These are phyloP conservation scores for Lentinus brumalis DNA, from an alignment of 768 basidiomycete species.

Conservation along the genomic window DNA sequence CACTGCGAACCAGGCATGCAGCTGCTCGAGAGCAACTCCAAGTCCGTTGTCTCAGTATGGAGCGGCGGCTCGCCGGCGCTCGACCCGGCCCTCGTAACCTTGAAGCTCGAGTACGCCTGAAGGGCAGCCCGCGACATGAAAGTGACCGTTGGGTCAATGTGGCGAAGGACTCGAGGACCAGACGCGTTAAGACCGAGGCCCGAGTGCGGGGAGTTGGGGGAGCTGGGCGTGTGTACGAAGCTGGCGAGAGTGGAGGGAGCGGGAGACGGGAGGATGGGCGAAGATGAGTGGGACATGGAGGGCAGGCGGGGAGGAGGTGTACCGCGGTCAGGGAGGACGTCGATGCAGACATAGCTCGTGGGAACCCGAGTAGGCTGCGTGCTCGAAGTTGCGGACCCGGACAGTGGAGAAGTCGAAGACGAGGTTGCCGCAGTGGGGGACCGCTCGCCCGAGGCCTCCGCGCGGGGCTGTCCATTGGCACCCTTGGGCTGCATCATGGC, in stretches of 20 bases:
- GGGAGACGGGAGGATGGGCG: conserved; percentile 12
- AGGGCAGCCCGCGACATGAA: conserved; percentile 56
- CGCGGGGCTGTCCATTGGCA: conserved; percentile 1
- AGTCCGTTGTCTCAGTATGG: conserved; percentile 50
- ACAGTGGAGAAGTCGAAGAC: conserved; percentile 11
- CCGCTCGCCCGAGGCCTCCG: conserved; percentile 13
- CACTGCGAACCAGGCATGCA: conserved; percentile 22
- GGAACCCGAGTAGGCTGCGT: conserved; percentile 11
- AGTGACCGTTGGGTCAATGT: conserved; percentile 71
- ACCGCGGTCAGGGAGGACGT: conserved; percentile 21
- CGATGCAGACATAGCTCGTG: conserved; percentile 18
- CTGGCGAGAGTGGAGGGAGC: conserved; percentile 25
- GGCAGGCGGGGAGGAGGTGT: conserved; percentile 18
- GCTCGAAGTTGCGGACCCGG: conserved; percentile 2
- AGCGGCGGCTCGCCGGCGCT: conserved; percentile 30
- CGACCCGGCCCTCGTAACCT: conserved; percentile 51
- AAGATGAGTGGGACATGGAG: conserved; percentile 21
- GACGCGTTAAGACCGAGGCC: conserved; percentile 23
- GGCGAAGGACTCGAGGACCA: conserved; percentile 54
- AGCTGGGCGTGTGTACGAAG: conserved; percentile 18
- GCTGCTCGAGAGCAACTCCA: conserved; percentile 24
- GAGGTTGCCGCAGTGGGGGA: conserved; percentile 15
- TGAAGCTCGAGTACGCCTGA: conserved; percentile 57
- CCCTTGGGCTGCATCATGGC: conserved; percentile 25
- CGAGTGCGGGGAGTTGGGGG: conserved; percentile 15